phyloP scores from a whole-genome alignment of 306 rosid genomes.

The Cucumis melo region DNA sequence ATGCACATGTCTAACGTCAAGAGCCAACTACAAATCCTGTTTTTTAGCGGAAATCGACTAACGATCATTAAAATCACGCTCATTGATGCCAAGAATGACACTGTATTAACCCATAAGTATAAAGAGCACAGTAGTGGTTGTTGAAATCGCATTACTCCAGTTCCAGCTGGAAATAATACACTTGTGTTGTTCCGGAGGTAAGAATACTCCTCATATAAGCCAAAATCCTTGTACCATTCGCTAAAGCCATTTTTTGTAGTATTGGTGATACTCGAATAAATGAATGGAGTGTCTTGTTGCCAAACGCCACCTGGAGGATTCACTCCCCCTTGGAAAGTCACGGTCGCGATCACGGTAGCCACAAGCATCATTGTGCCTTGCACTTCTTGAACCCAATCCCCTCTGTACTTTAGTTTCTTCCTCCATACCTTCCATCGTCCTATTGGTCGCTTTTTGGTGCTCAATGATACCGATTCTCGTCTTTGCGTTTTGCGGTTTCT shows the following conservation, averaged over 20 bases:
- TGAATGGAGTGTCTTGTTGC: not conserved
- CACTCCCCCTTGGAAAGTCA: not conserved
- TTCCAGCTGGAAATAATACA: not conserved
- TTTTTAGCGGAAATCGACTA: not conserved
- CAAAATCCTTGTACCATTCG: too few relatives aligned
- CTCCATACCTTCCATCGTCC: not conserved
- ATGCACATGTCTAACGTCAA: not conserved
- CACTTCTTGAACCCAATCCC: not conserved
- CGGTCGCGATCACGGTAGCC: not conserved
- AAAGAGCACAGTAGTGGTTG: rapidly evolving
- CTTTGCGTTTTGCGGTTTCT: not conserved
- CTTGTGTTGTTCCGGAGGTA: not conserved
- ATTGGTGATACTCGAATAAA: not conserved
- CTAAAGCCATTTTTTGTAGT: too few relatives aligned
- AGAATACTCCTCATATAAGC: too few relatives aligned
- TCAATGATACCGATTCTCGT: not conserved
- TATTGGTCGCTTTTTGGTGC: too few relatives aligned
- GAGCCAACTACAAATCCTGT: not conserved
- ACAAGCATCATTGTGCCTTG: not conserved
- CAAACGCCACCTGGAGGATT: not conserved
- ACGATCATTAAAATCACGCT: not conserved
- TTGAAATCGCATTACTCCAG: not conserved
- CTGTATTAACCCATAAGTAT: not conserved
- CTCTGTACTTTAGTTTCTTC: not conserved
- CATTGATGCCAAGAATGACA: not conserved